Evolutionary conservation across 164 flowering plant genomes (phyloP), one percentile per base, ranked within the genome.

Genomic region (Vitis rupestris): DNA sequence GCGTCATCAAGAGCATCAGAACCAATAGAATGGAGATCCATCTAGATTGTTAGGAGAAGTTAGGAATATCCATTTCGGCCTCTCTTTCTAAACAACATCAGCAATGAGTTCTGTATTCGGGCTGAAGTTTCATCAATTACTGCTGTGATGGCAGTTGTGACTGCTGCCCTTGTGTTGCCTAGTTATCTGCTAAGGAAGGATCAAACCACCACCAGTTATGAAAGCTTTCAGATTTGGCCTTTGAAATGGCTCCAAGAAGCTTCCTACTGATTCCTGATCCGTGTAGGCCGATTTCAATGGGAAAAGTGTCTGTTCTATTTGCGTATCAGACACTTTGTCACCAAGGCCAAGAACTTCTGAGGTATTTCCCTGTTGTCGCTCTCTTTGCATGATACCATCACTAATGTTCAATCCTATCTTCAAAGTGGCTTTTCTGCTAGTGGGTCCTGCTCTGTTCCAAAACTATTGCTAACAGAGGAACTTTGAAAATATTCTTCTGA

Each of bases 11-110:
- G 91, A 65, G 90, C 89, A 77, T 85, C 88, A 48, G 97, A 91
- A 60, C 90, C 97, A 79, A 95, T 89, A 54, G 94, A 87, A 76
- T 90, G 99, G 55, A 98, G 99, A 63, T 98, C 98, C 14, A 92
- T 72, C 52, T 73, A 19, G 23, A 19, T 19, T 19, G 23, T 19
- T 19, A 19, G 23, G 23, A 19, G 23, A 19, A 19, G 23, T 19
- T 19, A 19, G 23, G 23, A 19, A 19, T 19, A 19, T 19, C 23
- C 23, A 19, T 19, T 19, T 19, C 23, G 23, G 23, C 23, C 23
- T 19, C 23, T 19, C 23, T 19, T 1, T 19, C 23, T 19, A 1
- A 19, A 19, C 23, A 19, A 19, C 23, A 19, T 19, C 23, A 19
- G 23, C 23, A 19, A 19, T 19, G 23, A 19, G 1, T 19, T 19